Percentiles rank a stretch among this genome's conserved stretches.
Evolutionary conservation across 768 basidiomycete genomes (phyloP).

Genomic region (Nidularia sp.): DNA sequence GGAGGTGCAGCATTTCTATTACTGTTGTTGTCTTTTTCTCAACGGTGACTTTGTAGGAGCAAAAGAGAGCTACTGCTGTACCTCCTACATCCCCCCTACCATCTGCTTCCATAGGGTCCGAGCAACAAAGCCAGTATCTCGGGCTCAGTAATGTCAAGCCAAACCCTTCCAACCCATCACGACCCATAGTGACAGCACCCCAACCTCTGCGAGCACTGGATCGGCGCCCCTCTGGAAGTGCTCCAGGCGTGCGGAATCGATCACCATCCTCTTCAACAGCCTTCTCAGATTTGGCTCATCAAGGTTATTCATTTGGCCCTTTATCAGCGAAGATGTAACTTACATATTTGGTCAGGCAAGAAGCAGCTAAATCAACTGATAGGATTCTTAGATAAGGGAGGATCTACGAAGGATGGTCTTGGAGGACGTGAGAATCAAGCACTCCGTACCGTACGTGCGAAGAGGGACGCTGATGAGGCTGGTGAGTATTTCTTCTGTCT

Average conservation of each 20-base stretch:
- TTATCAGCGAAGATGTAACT: too few species aligned
- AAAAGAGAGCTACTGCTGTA: constrained; percentile 47
- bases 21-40: neutral
- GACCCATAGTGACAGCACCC: constrained; percentile 61
- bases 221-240: constrained; percentile 64
- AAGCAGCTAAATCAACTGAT: constrained; percentile 84
- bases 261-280: constrained; percentile 81
- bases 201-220: constrained; percentile 75
- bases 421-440: constrained; percentile 63
- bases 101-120: constrained; percentile 16
- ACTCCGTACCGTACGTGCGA: constrained; percentile 73
- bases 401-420: constrained; percentile 54
- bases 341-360: constrained; percentile 50
- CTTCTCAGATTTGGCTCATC: constrained; percentile 84
- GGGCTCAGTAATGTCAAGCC: constrained; percentile 34
- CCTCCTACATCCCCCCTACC: constrained; percentile 23
- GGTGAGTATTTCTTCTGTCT: constrained; percentile 36
- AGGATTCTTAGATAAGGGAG: constrained; percentile 78
- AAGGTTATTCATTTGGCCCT: constrained; percentile 39
- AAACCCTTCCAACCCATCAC: constrained; percentile 39
- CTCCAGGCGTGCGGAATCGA: constrained; percentile 53
- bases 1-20: constrained; percentile 49
- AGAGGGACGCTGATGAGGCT: constrained; percentile 89
- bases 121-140: constrained; percentile 17
- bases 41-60: constrained; percentile 43